Evolutionary conservation across 2,329 filamentous ascomycete species (phyloP).

Genomic region (Fusarium nodosum): DNA sequence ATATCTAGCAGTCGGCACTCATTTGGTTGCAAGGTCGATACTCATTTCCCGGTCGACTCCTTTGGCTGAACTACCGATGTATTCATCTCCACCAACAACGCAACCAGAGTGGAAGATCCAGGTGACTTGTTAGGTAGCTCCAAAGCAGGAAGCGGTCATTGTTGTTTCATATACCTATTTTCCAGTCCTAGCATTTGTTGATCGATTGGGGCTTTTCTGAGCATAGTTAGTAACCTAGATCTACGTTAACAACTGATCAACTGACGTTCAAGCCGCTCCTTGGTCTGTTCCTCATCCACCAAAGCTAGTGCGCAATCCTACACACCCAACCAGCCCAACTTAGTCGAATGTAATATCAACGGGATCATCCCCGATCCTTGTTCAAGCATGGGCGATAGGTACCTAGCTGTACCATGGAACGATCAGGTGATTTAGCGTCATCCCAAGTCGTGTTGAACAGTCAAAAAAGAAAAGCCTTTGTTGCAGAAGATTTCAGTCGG

Average conservation of each 20-base stretch:
- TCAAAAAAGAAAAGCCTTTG: conserved; percentile 13
- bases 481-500: neutral
- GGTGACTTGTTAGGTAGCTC: neutral
- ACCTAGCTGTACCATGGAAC: conserved; percentile 26
- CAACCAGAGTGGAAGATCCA: neutral
- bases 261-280: conserved; percentile 35
- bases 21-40: neutral
- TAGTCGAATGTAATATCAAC: conserved; percentile 47
- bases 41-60: conserved; percentile 17
- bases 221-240: neutral
- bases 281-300: conserved; percentile 38
- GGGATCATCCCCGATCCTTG: conserved; percentile 48
- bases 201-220: neutral
- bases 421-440: conserved; percentile 51
- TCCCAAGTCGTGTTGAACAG: conserved; percentile 14
- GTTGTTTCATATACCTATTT: neutral
- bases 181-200: too few species aligned
- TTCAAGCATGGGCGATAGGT: conserved; percentile 37
- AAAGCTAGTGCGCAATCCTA: conserved; percentile 42
- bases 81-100: conserved; percentile 37
- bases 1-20: neutral
- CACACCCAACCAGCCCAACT: conserved; percentile 16
- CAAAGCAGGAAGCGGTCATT: neutral
- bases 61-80: conserved; percentile 26
- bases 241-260: conserved; percentile 8